Evolutionary conservation across 2,329 filamentous ascomycete species (phyloP).

Genomic region (Xylaria sp.): DNA sequence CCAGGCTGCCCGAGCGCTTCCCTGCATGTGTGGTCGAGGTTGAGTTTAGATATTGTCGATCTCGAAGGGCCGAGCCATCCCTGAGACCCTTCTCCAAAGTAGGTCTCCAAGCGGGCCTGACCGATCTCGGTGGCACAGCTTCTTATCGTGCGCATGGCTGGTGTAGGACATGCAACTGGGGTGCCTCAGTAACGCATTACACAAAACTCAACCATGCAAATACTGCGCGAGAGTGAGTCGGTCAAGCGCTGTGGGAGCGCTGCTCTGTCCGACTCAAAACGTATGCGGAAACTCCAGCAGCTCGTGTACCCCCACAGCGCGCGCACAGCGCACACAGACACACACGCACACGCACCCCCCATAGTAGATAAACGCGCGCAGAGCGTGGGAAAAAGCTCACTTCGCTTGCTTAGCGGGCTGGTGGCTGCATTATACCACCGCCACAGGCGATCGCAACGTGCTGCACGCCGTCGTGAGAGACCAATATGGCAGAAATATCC

Average conservation of each 20-base stretch:
- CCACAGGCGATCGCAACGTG: conserved; percentile 28
- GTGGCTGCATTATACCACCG: conserved; percentile 26
- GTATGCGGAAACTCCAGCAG: conserved; percentile 21
- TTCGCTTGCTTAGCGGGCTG: conserved; percentile 20
- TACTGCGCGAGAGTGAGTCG: conserved; percentile 22
- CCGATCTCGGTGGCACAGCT: conserved; percentile 26
- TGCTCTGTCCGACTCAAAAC: conserved; percentile 17
- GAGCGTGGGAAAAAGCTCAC: conserved; percentile 18
- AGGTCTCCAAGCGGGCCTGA: conserved; percentile 4
- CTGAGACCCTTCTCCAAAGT: neutral
- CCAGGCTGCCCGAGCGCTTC: conserved; percentile 2
- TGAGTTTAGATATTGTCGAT: conserved; percentile 22
- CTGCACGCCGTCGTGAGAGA: conserved; percentile 12
- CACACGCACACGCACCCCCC: neutral
- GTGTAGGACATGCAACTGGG: conserved; percentile 24
- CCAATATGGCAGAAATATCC: conserved; percentile 37
- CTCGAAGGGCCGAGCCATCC: conserved; percentile 11
- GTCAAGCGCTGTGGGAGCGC: conserved; percentile 7
- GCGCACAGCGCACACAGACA: neutral
- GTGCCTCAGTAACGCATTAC: conserved; percentile 25
- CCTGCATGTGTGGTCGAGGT: conserved; percentile 10
- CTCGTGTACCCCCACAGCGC: conserved; percentile 12
- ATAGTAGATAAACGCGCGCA: conserved; percentile 17
- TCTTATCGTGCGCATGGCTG: conserved; percentile 24
- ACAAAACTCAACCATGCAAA: conserved; percentile 32